Base-by-base conservation (phyloP, 2,329 filamentous ascomycete genomes). In the Botryotinia globosa region DNA sequence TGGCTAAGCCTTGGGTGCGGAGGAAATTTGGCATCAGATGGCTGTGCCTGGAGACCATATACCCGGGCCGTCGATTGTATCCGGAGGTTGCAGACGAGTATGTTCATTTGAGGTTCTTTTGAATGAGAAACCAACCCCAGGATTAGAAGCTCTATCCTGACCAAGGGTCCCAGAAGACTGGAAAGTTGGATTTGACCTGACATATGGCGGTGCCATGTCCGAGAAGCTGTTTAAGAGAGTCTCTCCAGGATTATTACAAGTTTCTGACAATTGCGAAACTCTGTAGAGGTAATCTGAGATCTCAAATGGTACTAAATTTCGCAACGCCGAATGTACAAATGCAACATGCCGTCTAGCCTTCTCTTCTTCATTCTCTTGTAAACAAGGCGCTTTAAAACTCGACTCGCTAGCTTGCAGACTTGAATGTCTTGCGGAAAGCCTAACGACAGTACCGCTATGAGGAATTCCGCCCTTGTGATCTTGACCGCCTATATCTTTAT, bases 281-380 rank as follows among this genome's bases (percentile, higher is more conserved):
- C 48, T 45, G 42, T 67, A 72, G 18, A 72, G 70, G 16, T 72
- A 72, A 25, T 61, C 42, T 1, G 70, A 72, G 42, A 72, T 51
- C 22, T 72, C 70, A n/a, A 62, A 72, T 12, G 70, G 70, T 25
- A 72, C 64, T 32, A 68, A 42, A 37, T 61, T n/a, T 59, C 56
- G 54, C 48, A 72, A 48, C 14, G 64, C 51, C 6, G 62, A 56
- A 45, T 72, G 70, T 4, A 72, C 56, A 58, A 59, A 42, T 32
- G 70, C 62, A 32, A 68, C 56, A 25, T 68, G 65, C 29, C n/a
- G 22, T 42, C 51, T 51, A 32, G 65, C 25, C 37, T 32, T 56
- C 18, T 66, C 64, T 58, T 68, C 65, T 37, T 68, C 65, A 0
- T 22, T 32, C 20, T 56, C 37, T n/a, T 25, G n/a, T 29, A 22